These are phyloP conservation scores for Physocladia obscura DNA, from an alignment of 192 early-diverging fungal genomes.

Conservation along the genomic window DNA sequence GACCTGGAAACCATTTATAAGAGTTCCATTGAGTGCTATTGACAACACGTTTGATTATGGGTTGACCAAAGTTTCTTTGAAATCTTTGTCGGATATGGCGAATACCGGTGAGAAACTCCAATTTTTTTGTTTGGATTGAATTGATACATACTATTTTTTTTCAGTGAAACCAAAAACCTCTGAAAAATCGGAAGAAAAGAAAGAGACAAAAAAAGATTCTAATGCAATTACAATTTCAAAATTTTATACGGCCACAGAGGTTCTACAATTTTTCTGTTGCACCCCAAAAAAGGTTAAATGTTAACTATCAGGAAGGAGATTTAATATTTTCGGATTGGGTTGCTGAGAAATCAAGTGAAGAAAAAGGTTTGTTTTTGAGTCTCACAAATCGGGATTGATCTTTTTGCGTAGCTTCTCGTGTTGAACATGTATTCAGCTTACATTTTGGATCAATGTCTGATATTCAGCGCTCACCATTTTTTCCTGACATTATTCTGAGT, in stretches of 20 bases:
- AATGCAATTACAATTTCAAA: constrained; percentile 38
- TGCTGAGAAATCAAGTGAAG: constrained; percentile 56
- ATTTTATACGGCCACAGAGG: constrained; percentile 60
- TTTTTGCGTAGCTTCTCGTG: constrained; percentile 41
- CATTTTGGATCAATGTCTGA: constrained; percentile 61
- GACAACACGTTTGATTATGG: constrained; percentile 67
- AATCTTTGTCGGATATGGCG: constrained; percentile 26
- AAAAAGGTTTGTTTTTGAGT: constrained; percentile 41
- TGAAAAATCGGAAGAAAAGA: constrained; percentile 19
- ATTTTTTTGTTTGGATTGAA: background rate
- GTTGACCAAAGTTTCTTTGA: constrained; percentile 49
- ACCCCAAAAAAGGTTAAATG: constrained; percentile 4
- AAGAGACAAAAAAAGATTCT: constrained; percentile 23
- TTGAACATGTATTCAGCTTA: constrained; percentile 48
- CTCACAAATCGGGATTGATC: background rate
- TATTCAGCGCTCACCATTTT: constrained; percentile 62
- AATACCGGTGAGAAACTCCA: too few relatives aligned
- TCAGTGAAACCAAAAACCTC: constrained; percentile 6
- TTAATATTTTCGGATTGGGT: constrained; percentile 63
- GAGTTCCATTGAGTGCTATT: constrained; percentile 58
- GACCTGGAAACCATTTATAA: constrained; percentile 58
- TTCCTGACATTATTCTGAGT: constrained; percentile 59
- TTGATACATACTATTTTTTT: background rate
- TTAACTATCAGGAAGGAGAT: constrained; percentile 53
- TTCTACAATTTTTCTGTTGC: background rate